Base-by-base conservation (phyloP, 495 filamentous ascomycete species). In the Penicillium mononematosum region DNA sequence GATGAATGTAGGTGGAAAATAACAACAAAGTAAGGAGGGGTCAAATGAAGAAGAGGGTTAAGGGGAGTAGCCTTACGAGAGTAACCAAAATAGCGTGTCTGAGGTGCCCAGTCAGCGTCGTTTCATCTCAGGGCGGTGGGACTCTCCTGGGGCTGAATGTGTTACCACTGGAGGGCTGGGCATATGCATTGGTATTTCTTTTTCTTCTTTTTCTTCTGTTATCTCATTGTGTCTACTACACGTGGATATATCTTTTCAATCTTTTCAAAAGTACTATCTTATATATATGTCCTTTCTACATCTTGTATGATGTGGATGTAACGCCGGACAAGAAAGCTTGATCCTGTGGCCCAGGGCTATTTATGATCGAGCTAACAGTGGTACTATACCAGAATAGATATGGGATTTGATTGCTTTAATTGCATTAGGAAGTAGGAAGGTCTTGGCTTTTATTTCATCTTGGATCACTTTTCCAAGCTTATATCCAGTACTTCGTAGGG, bases 51-150 rank as follows among this genome's bases (percentile, higher is more conserved):
- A 63, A 62, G 38, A 41, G 50, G 29, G 39, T 69, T 66, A 63
- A 62, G 58, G 62, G 65, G 62, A 42, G 58, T 50, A 67, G 66
- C 59, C 60, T 62, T 62, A 69, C 61, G 49, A 45, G 50, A 58
- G 42, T 22, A 24, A 53, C 58, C 59, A 49, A 56, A 58, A 58
- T 54, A 60, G 58, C 51, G 58, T 63, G 57, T 27, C 54, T 48
- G 56, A 39, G 43, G 52, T 41, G 38, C 29, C 64, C 64, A 67
- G 46, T 64, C 43, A 64, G 20, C 24, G 42, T 25, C 17, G 11
- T 19, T 12, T 20, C 14, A 32, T 6, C 11, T 6, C 6, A 22
- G 44, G 58, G 64, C 64, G 64, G 64, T 67, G 43, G 53, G 43
- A 27, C 7, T n/a, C 50, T 29, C 41, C 41, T 38, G 49, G 54